Evolutionary conservation across 1,139 yeast species (phyloP).

Genomic region (Pneumocystis murina): DNA sequence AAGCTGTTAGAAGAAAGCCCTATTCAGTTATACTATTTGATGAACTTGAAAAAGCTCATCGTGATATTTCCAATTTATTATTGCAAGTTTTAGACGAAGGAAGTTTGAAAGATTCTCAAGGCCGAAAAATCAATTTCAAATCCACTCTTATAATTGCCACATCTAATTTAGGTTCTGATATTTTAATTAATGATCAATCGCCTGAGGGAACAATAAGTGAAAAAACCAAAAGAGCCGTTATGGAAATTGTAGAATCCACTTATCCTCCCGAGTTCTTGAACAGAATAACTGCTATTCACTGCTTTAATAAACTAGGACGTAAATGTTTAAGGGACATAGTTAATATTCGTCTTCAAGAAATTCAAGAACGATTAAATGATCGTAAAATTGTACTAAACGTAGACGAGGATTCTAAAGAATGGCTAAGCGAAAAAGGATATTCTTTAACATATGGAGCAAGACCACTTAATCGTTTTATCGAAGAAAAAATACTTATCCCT

Average conservation of each 20-base stretch:
- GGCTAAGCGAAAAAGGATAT: conserved; percentile 75
- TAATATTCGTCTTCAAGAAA: conserved; percentile 66
- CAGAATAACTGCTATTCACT: conserved; percentile 78
- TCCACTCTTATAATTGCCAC: conserved; percentile 96
- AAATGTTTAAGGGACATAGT: conserved; percentile 60
- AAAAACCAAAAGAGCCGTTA: conserved; percentile 40
- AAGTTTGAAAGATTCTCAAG: conserved; percentile 82
- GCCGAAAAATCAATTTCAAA: conserved; percentile 82
- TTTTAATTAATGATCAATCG: conserved; percentile 48
- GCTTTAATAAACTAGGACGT: conserved; percentile 77
- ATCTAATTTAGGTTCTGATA: conserved; percentile 88
- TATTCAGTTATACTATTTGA: conserved; percentile 85
- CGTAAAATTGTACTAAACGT: conserved; percentile 58
- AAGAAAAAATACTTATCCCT: conserved; percentile 68
- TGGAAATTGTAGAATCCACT: conserved; percentile 48
- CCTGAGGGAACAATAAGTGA: conserved; percentile 32
- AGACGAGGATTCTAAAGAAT: conserved; percentile 43
- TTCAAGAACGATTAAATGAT: conserved; percentile 61
- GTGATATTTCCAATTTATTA: conserved; percentile 74
- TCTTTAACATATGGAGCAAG: conserved; percentile 90
- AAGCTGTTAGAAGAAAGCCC: conserved; percentile 88
- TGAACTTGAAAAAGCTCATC: conserved; percentile 94
- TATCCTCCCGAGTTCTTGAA: conserved; percentile 93
- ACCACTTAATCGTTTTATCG: conserved; percentile 81
- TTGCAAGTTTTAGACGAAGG: conserved; percentile 94